Evolutionary conservation across 306 rosid species (phyloP).

Genomic region (Inga laurina): DNA sequence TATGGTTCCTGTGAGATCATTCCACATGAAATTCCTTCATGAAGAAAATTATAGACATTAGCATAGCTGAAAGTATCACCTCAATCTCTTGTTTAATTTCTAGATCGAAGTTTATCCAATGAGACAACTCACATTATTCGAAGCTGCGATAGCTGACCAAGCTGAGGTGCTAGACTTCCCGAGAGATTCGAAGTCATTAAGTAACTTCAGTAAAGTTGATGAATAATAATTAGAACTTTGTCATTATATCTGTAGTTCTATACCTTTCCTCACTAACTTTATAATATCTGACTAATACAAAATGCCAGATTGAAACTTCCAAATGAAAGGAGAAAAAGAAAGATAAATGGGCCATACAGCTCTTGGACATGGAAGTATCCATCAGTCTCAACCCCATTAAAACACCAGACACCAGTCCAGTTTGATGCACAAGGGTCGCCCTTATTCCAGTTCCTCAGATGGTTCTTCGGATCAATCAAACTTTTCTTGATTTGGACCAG

Average conservation of each 20-base stretch:
- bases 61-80: constrained; percentile 28
- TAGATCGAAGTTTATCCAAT: constrained; percentile 18
- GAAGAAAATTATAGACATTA: constrained; percentile 39
- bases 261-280: neutral
- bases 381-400: constrained; percentile 32
- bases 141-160: constrained; percentile 67
- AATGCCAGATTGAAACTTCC: neutral
- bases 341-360: constrained; percentile 52
- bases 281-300: neutral
- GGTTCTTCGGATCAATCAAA: constrained; percentile 55
- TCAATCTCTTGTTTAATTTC: neutral
- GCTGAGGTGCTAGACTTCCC: constrained; percentile 70
- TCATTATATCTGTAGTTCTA: neutral
- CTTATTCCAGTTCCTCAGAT: constrained; percentile 56
- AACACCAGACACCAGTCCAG: constrained; percentile 79
- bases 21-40: constrained; percentile 91
- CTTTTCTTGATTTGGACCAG: constrained; percentile 60
- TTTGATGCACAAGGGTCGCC: constrained; percentile 74
- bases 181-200: constrained; percentile 65
- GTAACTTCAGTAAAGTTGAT: constrained; percentile 54
- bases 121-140: constrained; percentile 60
- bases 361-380: constrained; percentile 63
- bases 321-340: constrained; percentile 4
- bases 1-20: constrained; percentile 64
- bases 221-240: constrained; percentile 21